A percentile compares a stretch with the other conserved stretches of the same genome.
Evolutionary conservation across 805 yeast genomes (phyloP).

Genomic region (Grigorovia humatica): DNA sequence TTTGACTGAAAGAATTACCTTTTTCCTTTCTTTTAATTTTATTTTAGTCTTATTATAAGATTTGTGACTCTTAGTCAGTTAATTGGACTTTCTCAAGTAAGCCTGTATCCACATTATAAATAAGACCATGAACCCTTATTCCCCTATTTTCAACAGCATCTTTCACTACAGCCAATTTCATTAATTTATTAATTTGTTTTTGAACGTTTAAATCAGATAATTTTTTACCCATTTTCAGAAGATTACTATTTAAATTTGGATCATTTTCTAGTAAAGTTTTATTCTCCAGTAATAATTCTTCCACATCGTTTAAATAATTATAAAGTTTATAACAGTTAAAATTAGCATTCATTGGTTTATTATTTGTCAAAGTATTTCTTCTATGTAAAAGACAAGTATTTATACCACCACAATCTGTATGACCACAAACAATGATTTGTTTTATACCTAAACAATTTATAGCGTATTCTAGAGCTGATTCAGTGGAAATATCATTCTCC

Average conservation of each 20-base stretch:
- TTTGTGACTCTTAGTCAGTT: neutral
- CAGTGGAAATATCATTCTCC: conserved; percentile 56
- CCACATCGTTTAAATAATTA: conserved; percentile 47
- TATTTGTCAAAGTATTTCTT: conserved; percentile 23
- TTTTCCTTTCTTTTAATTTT: no score
- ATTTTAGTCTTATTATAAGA: neutral
- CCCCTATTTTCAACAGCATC: conserved; percentile 2
- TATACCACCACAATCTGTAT: conserved; percentile 90
- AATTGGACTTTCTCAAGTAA: conserved; percentile 14
- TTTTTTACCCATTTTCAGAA: conserved; percentile 2
- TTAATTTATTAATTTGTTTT: conserved; percentile 5
- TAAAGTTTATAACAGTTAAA: neutral
- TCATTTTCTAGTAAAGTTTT: neutral
- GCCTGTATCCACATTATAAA: conserved; percentile 78
- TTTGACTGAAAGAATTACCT: no score
- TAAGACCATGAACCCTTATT: conserved; percentile 68
- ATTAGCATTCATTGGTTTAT: neutral
- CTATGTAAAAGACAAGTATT: conserved; percentile 57
- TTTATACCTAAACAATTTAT: conserved; percentile 72
- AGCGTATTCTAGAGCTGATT: conserved; percentile 79
- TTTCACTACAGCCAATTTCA: conserved; percentile 1
- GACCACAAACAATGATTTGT: conserved; percentile 83
- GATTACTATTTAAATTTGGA: neutral
- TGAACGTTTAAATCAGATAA: conserved; percentile 5
- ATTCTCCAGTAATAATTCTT: conserved; percentile 51